Conservation (phyloP, 768 basidiomycete species). For the Boletus fagicola region DNA sequence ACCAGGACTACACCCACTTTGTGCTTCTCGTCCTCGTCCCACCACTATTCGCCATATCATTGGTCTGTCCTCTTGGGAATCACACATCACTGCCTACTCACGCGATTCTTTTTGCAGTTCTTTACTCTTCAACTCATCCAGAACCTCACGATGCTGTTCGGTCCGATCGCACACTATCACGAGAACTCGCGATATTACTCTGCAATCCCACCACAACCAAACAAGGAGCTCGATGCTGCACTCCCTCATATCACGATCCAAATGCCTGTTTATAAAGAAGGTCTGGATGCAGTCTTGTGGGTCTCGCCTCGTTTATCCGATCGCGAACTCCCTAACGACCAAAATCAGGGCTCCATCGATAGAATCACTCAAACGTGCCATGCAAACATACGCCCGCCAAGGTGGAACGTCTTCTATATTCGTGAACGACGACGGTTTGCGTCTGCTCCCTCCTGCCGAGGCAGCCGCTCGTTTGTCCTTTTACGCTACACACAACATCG, state of each 20-base stretch:
- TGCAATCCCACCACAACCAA: constrained; percentile 42
- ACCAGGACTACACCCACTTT: constrained; percentile 43
- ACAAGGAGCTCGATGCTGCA: constrained; percentile 42
- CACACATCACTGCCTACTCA: background rate
- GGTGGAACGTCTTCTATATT: constrained; percentile 60
- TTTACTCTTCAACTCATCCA: constrained; percentile 43
- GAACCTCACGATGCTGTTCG: constrained; percentile 41
- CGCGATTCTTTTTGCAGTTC: constrained; percentile 26
- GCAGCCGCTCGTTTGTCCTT: constrained; percentile 47
- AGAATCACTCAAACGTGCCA: constrained; percentile 56
- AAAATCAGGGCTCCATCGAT: constrained; percentile 42
- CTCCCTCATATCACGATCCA: constrained; percentile 53
- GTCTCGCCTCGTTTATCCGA: constrained; percentile 21
- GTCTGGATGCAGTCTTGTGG: constrained; percentile 49
- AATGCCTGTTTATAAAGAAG: constrained; percentile 60
- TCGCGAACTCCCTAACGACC: background rate
- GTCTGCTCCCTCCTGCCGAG: constrained; percentile 46
- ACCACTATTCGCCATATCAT: constrained; percentile 45
- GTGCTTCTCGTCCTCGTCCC: constrained; percentile 41
- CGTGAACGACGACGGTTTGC: constrained; percentile 63
- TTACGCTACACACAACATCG: constrained; percentile 57
- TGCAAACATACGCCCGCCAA: constrained; percentile 63
- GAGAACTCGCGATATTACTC: constrained; percentile 55
- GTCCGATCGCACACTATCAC: constrained; percentile 51
- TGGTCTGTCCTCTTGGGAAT: constrained; percentile 30